phyloP scores from a whole-genome alignment of 305 asterid species.

The Fraxinus angustifolia region DNA sequence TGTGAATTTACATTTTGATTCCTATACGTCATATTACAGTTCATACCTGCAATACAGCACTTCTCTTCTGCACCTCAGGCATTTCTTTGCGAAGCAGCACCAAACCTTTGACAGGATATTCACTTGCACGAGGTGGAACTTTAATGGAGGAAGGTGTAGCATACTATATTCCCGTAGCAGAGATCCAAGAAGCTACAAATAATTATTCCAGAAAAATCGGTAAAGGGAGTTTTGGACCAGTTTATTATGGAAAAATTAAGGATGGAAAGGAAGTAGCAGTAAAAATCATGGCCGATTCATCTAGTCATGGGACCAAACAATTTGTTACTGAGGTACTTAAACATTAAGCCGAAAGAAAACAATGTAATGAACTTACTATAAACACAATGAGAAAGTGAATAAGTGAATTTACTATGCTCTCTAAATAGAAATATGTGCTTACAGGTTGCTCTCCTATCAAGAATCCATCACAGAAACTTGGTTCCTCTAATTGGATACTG shows the following conservation, averaged over 20 bases:
- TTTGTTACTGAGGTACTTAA: slow-evolving; percentile 78
- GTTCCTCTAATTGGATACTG: slow-evolving; percentile 93
- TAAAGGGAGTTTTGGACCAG: slow-evolving; percentile 95
- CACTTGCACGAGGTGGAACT: slow-evolving; percentile 67
- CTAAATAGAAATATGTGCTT: slow-evolving; percentile 21
- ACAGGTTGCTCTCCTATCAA: slow-evolving; percentile 92
- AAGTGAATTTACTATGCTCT: background rate
- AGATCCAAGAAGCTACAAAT: slow-evolving; percentile 75
- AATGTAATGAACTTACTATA: background rate
- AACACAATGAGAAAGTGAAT: background rate
- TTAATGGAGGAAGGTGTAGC: slow-evolving; percentile 86
- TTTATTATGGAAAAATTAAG: slow-evolving; percentile 76
- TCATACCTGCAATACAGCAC: slow-evolving; percentile 7
- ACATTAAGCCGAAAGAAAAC: background rate
- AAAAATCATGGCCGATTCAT: slow-evolving; percentile 89
- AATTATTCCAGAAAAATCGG: slow-evolving; percentile 70
- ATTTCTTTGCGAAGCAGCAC: slow-evolving; percentile 53
- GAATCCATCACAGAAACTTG: slow-evolving; percentile 94
- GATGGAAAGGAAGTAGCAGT: slow-evolving; percentile 95
- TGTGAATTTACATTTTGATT: slow-evolving; percentile 11
- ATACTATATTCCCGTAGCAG: slow-evolving; percentile 67
- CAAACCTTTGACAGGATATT: slow-evolving; percentile 43
- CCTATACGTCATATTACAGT: background rate
- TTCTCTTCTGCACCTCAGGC: slow-evolving; percentile 34
- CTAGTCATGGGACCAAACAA: slow-evolving; percentile 88